phyloP scores from a whole-genome alignment of 2,329 filamentous ascomycete species.

The Colletotrichum sp. region DNA sequence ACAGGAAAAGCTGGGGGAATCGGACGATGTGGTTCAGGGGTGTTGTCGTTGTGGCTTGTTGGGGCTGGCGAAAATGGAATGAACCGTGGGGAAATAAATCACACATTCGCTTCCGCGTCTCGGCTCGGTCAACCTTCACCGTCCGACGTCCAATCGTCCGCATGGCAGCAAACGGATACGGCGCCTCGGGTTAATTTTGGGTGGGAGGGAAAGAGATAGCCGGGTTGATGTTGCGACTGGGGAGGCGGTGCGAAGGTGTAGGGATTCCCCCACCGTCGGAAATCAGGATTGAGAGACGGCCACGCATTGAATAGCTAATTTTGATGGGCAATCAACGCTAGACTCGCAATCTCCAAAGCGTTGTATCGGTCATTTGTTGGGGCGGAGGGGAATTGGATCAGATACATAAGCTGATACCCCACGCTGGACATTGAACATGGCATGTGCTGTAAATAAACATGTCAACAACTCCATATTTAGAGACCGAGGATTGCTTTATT shows the following conservation, averaged over 20 bases:
- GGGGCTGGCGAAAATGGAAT: neutral
- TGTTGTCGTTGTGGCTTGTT: neutral
- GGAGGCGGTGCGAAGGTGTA: neutral
- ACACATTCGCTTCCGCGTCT: neutral
- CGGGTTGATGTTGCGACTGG: neutral
- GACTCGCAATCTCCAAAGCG: slow-evolving; percentile 8
- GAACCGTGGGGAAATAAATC: neutral
- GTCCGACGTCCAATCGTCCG: neutral
- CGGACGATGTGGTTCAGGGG: neutral
- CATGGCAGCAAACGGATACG: neutral
- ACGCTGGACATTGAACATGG: neutral
- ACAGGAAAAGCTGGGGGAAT: neutral
- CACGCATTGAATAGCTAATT: slow-evolving; percentile 16
- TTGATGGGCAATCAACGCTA: slow-evolving; percentile 16
- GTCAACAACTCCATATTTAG: neutral
- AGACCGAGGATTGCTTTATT: neutral
- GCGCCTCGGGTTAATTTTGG: neutral
- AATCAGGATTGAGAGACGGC: neutral
- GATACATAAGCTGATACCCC: neutral
- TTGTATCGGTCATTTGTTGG: neutral
- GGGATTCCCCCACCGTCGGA: slow-evolving; percentile 1
- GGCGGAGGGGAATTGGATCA: neutral
- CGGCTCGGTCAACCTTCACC: neutral
- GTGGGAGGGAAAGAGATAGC: neutral
- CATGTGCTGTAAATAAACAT: neutral